Percentiles rank a stretch among this genome's conserved stretches.
phyloP scores from a whole-genome alignment of 371 early-diverging fungal genomes.

The Mucor saturninus region DNA sequence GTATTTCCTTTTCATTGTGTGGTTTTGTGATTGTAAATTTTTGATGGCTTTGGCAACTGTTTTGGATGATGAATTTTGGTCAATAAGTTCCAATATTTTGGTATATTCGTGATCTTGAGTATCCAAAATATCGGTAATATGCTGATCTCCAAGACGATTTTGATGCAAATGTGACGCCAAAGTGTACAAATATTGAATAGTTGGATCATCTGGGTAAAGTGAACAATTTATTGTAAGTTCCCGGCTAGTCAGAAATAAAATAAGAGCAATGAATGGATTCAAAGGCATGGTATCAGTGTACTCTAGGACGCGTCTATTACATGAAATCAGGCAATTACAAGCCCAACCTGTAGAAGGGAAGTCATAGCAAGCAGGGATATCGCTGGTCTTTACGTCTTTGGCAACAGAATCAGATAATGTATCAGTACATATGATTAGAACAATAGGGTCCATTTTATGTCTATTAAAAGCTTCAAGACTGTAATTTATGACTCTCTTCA shows the following conservation, averaged over 20 bases:
- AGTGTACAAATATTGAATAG: slow-evolving; percentile 26
- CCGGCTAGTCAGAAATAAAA: background rate
- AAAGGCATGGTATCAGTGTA: too few relatives aligned
- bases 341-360: too few relatives aligned
- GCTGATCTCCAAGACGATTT: slow-evolving; percentile 27
- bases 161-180: slow-evolving; percentile 14
- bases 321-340: too few relatives aligned
- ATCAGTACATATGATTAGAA: slow-evolving; percentile 14
- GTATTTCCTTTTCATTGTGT: slow-evolving; percentile 24
- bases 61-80: slow-evolving; percentile 25
- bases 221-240: slow-evolving; percentile 11
- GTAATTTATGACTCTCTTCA: slow-evolving; percentile 22
- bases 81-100: slow-evolving; percentile 31
- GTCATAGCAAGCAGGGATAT: background rate
- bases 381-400: slow-evolving; percentile 12
- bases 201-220: slow-evolving; percentile 28
- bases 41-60: slow-evolving; percentile 31
- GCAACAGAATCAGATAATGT: slow-evolving; percentile 17
- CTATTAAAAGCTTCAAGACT: slow-evolving; percentile 24
- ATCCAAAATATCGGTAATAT: slow-evolving; percentile 20
- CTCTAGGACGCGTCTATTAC: too few relatives aligned
- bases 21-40: slow-evolving; percentile 27
- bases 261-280: too few relatives aligned
- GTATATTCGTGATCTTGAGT: slow-evolving; percentile 27
- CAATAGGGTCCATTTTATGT: slow-evolving; percentile 19